These are phyloP conservation scores for Ogataea trehaloabstinens DNA, from an alignment of 805 yeast genomes.

Conservation along the genomic window DNA sequence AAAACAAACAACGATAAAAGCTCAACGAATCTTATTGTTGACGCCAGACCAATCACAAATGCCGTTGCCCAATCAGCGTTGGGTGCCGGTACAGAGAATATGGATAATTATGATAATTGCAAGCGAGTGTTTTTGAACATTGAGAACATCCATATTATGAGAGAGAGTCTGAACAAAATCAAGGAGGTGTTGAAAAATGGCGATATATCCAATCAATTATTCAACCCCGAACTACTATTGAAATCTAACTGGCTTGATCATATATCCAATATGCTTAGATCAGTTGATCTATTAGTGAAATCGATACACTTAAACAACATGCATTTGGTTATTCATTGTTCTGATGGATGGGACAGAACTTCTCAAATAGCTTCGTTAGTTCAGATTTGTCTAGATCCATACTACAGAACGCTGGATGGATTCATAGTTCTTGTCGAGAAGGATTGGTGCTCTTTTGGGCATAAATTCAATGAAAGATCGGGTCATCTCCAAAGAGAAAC, in stretches of 20 bases:
- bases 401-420: constrained; percentile 82
- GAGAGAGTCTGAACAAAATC: constrained; percentile 72
- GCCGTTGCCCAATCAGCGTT: constrained; percentile 95
- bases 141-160: constrained; percentile 93
- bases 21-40: constrained; percentile 65
- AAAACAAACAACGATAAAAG: constrained; percentile 45
- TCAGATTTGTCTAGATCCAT: constrained; percentile 88
- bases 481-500: constrained; percentile 67
- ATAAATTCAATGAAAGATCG: constrained; percentile 77
- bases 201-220: constrained; percentile 49
- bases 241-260: constrained; percentile 81
- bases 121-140: constrained; percentile 80
- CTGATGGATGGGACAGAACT: constrained; percentile 99
- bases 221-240: constrained; percentile 54
- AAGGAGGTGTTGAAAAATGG: constrained; percentile 63
- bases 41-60: constrained; percentile 88
- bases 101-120: constrained; percentile 77
- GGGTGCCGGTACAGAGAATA: constrained; percentile 97
- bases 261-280: constrained; percentile 62
- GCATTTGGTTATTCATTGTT: constrained; percentile 86
- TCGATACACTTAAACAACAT: constrained; percentile 81
- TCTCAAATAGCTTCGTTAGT: constrained; percentile 83
- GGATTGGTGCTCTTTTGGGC: constrained; percentile 96
- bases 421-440: constrained; percentile 83
- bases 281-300: constrained; percentile 75